A percentile compares a stretch with the other conserved stretches of the same genome.
These are phyloP conservation scores for Crithidia brevicula DNA, from an alignment of 208 protist species.

Conservation along the genomic window DNA sequence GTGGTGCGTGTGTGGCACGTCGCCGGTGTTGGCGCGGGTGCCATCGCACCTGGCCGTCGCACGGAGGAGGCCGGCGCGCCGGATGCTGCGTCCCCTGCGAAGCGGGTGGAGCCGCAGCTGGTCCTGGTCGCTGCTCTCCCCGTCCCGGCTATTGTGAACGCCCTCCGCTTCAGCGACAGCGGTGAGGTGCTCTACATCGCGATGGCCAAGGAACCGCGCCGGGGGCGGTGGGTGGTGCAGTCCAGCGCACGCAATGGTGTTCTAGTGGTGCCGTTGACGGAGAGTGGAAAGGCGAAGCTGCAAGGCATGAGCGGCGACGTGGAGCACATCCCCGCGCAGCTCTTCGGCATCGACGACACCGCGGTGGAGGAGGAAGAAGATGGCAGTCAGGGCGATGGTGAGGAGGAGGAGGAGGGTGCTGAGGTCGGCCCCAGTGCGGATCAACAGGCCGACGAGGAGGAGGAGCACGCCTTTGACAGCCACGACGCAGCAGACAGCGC, in stretches of 20 bases:
- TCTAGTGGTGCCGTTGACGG: constrained; percentile 77
- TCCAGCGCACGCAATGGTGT: constrained; percentile 76
- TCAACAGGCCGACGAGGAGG: constrained; percentile 23
- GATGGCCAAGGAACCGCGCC: constrained; percentile 80
- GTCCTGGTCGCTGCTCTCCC: constrained; percentile 68
- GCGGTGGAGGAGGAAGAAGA: constrained; percentile 35
- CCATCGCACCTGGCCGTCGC: constrained; percentile 20
- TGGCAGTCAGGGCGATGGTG: constrained; percentile 9
- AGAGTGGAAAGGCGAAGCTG: constrained; percentile 23
- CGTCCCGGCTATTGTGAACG: constrained; percentile 73
- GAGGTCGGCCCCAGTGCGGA: constrained; percentile 10
- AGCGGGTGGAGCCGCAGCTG: constrained; percentile 33
- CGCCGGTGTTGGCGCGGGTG: constrained; percentile 25
- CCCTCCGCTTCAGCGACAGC: constrained; percentile 63
- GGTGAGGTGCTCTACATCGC: constrained; percentile 61
- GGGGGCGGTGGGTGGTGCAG: constrained; percentile 85
- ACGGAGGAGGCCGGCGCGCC: constrained; percentile 8
- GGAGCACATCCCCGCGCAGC: constrained; percentile 76
- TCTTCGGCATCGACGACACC: constrained; percentile 64
- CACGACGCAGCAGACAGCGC: neutral
- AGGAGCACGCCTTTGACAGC: constrained; percentile 3
- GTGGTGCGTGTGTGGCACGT: constrained; percentile 86
- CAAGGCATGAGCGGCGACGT: constrained; percentile 38
- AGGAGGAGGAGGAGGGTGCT: constrained; percentile 14
- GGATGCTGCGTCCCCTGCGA: neutral